Conservation (phyloP, 2,329 filamentous ascomycete genomes). For the Pseudocercospora fijiensis region DNA sequence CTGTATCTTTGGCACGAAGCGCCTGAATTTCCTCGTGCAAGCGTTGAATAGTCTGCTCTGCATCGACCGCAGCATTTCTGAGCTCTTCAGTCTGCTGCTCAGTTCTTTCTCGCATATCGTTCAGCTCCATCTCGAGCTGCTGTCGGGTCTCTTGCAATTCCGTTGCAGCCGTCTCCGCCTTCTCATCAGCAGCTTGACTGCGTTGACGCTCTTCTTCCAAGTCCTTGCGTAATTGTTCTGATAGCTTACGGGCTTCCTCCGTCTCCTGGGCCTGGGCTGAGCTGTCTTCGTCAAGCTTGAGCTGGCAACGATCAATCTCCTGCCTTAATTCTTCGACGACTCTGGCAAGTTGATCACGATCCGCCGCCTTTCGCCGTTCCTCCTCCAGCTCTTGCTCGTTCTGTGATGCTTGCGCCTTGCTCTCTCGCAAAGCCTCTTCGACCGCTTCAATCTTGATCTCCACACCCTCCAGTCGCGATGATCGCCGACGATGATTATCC, state of each 20-base stretch:
- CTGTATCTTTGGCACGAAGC: constrained; percentile 16
- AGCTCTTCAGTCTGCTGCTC: constrained; percentile 22
- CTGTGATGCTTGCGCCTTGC: constrained; percentile 30
- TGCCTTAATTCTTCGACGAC: constrained; percentile 37
- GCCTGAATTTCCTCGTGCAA: constrained; percentile 22
- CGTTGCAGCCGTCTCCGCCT: constrained; percentile 10
- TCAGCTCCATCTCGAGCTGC: constrained; percentile 20
- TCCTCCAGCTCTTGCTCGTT: constrained; percentile 36
- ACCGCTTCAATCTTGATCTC: constrained; percentile 37
- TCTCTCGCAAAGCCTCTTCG: constrained; percentile 34
- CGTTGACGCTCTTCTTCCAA: constrained; percentile 28
- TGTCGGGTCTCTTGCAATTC: constrained; percentile 14
- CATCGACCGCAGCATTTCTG: constrained; percentile 9
- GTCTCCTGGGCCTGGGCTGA: constrained; percentile 34
- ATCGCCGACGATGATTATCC: constrained; percentile 29
- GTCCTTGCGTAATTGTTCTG: constrained; percentile 28
- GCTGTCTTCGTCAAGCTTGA: constrained; percentile 36
- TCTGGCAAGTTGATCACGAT: constrained; percentile 33
- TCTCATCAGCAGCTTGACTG: constrained; percentile 12
- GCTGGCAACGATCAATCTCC: constrained; percentile 39
- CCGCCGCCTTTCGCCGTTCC: constrained; percentile 33
- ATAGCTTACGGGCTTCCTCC: constrained; percentile 25
- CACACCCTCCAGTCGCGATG: constrained; percentile 31
- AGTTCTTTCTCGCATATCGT: constrained; percentile 17
- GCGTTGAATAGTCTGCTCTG: constrained; percentile 18